These are phyloP conservation scores for Saxophila tyrrhenica DNA, from an alignment of 495 filamentous ascomycete species.

Conservation along the genomic window DNA sequence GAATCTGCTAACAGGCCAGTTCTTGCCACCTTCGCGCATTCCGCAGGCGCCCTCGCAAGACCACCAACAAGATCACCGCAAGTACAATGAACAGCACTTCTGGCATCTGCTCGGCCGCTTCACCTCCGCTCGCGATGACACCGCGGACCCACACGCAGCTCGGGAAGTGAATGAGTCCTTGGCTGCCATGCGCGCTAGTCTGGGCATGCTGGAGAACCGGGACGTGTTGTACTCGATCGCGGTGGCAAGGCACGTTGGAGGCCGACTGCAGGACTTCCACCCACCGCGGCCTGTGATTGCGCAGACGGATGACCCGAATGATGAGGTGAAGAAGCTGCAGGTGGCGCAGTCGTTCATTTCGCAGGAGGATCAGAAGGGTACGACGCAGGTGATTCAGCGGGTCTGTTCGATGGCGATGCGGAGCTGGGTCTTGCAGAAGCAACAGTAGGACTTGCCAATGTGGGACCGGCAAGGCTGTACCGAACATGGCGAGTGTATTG, in stretches of 20 bases:
- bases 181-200: conserved; percentile 47
- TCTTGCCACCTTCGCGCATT: conserved; percentile 48
- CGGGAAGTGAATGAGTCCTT: conserved; percentile 56
- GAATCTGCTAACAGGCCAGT: conserved; percentile 56
- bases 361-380: conserved; percentile 59
- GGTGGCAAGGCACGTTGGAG: conserved; percentile 61
- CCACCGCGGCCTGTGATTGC: conserved; percentile 47
- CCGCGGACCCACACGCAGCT: conserved; percentile 33
- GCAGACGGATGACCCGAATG: conserved; percentile 54
- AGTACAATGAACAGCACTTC: conserved; percentile 60
- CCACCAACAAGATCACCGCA: conserved; percentile 34
- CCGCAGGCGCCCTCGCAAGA: conserved; percentile 14
- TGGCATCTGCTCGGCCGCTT: conserved; percentile 68
- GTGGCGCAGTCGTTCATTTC: conserved; percentile 76
- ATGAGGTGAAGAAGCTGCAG: conserved; percentile 58
- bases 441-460: neutral
- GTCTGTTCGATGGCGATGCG: conserved; percentile 60
- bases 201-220: conserved; percentile 75
- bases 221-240: conserved; percentile 86
- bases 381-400: conserved; percentile 69
- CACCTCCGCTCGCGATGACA: conserved; percentile 51
- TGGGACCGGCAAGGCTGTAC: too few relatives aligned
- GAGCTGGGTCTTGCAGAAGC: conserved; percentile 34
- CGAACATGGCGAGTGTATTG: neutral
- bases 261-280: conserved; percentile 49